Conservation (phyloP, 805 yeast genomes). For the Brettanomyces anomalus region DNA sequence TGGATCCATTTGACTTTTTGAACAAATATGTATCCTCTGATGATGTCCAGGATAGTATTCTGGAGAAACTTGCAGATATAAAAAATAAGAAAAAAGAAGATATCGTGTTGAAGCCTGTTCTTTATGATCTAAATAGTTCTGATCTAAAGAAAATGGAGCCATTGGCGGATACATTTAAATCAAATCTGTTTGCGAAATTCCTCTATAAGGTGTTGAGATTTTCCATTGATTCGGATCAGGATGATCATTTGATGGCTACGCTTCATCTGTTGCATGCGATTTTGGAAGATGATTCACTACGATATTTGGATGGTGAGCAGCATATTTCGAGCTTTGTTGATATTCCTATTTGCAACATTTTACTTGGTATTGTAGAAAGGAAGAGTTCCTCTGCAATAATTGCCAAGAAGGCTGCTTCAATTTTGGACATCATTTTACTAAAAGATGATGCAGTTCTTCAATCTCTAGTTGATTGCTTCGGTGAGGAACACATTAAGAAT, state of each 20-base stretch:
- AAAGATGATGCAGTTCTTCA: slow-evolving; percentile 43
- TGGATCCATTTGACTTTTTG: slow-evolving; percentile 52
- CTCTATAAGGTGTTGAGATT: slow-evolving; percentile 48
- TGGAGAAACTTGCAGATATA: slow-evolving; percentile 32
- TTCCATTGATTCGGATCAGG: slow-evolving; percentile 41
- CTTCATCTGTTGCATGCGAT: slow-evolving; percentile 61
- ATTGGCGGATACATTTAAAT: slow-evolving; percentile 43
- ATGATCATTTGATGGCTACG: slow-evolving; percentile 47
- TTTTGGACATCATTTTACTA: slow-evolving; percentile 42
- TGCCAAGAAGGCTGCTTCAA: slow-evolving; percentile 45
- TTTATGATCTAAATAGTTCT: slow-evolving; percentile 22
- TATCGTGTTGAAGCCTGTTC: slow-evolving; percentile 40
- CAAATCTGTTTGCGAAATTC: slow-evolving; percentile 45
- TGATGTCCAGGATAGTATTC: slow-evolving; percentile 39
- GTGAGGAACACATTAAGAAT: slow-evolving; percentile 39
- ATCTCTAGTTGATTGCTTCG: slow-evolving; percentile 47
- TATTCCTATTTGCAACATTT: slow-evolving; percentile 47
- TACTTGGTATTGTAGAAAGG: slow-evolving; percentile 43
- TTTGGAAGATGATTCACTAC: slow-evolving; percentile 28
- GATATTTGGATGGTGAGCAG: slow-evolving; percentile 27
- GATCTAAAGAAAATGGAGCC: slow-evolving; percentile 16
- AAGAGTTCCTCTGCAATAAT: slow-evolving; percentile 38
- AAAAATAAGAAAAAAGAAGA: slow-evolving; percentile 30
- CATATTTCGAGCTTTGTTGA: slow-evolving; percentile 29
- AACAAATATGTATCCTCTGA: slow-evolving; percentile 42